A percentile compares a stretch with the other conserved stretches of the same genome.
These are phyloP conservation scores for Colletotrichum chrysophilum DNA, from an alignment of 2,329 filamentous ascomycete species.

Conservation along the genomic window DNA sequence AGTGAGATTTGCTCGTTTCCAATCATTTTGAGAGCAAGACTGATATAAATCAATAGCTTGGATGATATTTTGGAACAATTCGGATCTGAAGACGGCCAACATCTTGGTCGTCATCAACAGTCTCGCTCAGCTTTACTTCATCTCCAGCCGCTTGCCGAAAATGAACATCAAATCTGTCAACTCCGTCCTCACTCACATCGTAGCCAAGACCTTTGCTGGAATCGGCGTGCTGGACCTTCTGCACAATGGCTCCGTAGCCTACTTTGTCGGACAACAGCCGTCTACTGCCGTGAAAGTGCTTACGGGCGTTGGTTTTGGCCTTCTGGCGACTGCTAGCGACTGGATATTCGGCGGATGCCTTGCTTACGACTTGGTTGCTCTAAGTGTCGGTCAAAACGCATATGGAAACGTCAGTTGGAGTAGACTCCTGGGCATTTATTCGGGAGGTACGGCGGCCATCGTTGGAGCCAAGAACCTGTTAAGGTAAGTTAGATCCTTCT, in stretches of 20 bases:
- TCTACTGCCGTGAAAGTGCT: slow-evolving; percentile 51
- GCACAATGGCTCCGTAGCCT: slow-evolving; percentile 63
- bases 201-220: slow-evolving; percentile 64
- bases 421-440: slow-evolving; percentile 54
- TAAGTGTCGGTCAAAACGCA: slow-evolving; percentile 57
- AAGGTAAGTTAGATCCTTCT: slow-evolving; percentile 40
- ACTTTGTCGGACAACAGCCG: slow-evolving; percentile 53
- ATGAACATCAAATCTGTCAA: slow-evolving; percentile 55
- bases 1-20: slow-evolving; percentile 38
- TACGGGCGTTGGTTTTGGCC: slow-evolving; percentile 59
- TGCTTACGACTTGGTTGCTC: slow-evolving; percentile 61
- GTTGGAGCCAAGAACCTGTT: slow-evolving; percentile 56
- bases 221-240: slow-evolving; percentile 65
- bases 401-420: slow-evolving; percentile 52
- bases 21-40: background rate
- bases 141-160: slow-evolving; percentile 49
- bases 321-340: slow-evolving; percentile 54
- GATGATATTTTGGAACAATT: slow-evolving; percentile 68
- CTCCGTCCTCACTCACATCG: slow-evolving; percentile 62
- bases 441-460: slow-evolving; percentile 55
- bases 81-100: slow-evolving; percentile 54
- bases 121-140: slow-evolving; percentile 58
- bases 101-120: slow-evolving; percentile 63
- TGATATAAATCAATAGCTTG: slow-evolving; percentile 40
- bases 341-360: slow-evolving; percentile 66